phyloP scores from a whole-genome alignment of 495 filamentous ascomycete genomes.

The Paragyromitra xinjiangensis region DNA sequence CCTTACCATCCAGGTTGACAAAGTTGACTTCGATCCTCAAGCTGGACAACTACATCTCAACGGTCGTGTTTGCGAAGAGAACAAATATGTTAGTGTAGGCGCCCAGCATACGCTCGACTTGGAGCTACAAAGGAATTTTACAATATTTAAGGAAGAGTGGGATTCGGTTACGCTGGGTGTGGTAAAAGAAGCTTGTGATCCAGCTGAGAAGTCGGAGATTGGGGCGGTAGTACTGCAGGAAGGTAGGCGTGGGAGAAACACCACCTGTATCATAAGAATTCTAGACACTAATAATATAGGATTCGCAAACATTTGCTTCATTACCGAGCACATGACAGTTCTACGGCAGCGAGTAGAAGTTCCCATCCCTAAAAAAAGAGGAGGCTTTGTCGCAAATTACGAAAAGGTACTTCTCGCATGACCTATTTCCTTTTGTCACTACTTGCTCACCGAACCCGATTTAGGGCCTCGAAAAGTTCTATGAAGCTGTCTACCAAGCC shows the following conservation, averaged over 20 bases:
- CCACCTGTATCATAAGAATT: neutral
- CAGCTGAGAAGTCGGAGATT: constrained; percentile 78
- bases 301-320: constrained; percentile 88
- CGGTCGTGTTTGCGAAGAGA: constrained; percentile 83
- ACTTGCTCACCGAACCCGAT: neutral
- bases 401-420: constrained; percentile 63
- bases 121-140: constrained; percentile 87
- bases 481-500: constrained; percentile 76
- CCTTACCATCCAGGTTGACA: constrained; percentile 81
- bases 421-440: neutral
- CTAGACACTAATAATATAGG: constrained; percentile 28
- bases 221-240: constrained; percentile 95
- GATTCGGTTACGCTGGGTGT: constrained; percentile 85
- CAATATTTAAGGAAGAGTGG: constrained; percentile 82
- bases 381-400: constrained; percentile 67
- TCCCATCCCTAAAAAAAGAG: constrained; percentile 80
- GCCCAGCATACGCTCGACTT: constrained; percentile 91
- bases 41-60: constrained; percentile 84
- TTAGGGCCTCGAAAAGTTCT: constrained; percentile 80
- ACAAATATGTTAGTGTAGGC: constrained; percentile 81
- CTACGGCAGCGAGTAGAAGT: constrained; percentile 87
- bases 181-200: constrained; percentile 79
- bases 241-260: constrained; percentile 61
- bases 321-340: constrained; percentile 90
- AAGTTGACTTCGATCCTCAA: constrained; percentile 88